Conservation (phyloP, 441 rosid genomes). For the Raphanus hybrid region DNA sequence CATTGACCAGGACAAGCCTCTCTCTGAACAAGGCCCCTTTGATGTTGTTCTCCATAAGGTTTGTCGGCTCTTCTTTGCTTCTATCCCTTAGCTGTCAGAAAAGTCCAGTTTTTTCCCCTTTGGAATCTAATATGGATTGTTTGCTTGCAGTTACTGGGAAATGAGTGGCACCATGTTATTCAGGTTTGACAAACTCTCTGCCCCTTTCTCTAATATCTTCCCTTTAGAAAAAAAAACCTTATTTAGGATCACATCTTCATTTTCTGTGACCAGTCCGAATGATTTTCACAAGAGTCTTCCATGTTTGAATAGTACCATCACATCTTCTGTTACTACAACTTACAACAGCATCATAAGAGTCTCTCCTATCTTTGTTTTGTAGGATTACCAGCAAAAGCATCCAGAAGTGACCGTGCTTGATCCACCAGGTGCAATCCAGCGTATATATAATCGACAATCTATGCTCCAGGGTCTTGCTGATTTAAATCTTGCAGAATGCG, state of each 20-base stretch:
- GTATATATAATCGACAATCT: constrained; percentile 9
- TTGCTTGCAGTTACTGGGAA: constrained; percentile 29
- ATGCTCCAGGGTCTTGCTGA: constrained; percentile 16
- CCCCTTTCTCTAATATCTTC: background rate
- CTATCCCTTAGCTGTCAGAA: constrained; percentile 6
- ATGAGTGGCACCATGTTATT: constrained; percentile 33
- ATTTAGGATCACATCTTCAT: no score
- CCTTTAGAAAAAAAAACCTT: no score
- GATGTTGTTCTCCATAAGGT: constrained; percentile 36
- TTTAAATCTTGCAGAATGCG: constrained; percentile 1
- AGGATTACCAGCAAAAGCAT: constrained; percentile 6
- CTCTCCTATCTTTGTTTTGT: background rate
- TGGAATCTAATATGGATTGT: constrained; percentile 18
- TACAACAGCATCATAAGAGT: background rate
- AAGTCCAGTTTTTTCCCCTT: background rate
- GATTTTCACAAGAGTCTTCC: background rate
- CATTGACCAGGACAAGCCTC: constrained; percentile 31
- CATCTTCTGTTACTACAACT: background rate
- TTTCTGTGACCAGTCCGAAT: background rate
- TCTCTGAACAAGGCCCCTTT: constrained; percentile 35
- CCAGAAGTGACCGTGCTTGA: constrained; percentile 12
- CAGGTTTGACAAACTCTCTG: constrained; percentile 22
- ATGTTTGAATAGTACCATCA: background rate
- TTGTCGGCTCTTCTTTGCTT: background rate
- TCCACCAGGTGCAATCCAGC: constrained; percentile 9